Evolutionary conservation across 352 stramenopile species (phyloP), one percentile per base, ranked within the genome.

Genomic region (Globisporangium radiosum): DNA sequence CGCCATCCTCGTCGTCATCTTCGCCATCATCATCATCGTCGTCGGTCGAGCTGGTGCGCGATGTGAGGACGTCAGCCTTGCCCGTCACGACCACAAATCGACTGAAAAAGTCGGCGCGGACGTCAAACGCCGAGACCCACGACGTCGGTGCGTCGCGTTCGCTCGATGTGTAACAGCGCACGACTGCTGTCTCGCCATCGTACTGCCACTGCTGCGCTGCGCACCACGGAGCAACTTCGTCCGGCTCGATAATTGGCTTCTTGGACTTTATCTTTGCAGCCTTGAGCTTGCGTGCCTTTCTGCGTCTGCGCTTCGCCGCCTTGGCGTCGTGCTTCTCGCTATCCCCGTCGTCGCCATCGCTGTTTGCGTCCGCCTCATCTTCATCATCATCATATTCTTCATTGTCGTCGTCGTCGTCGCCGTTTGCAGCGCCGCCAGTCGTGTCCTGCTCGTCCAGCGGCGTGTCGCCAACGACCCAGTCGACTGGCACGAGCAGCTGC

Each of bases 381-480:
- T 76, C 65, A 0, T 82, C 76, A 0, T 82, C 76, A 4, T 72
- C 72, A 0, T 71, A 69, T 2, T 72, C 67, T 3, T 76, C 71
- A 4, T 70, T 64, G n/a, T 62, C 69, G 2, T 64, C 64, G 5
- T 54, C 56, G 14, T 55, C 15, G 15, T 14, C 54, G 13, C 17
- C 15, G 48, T n/a, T 33, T 6, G n/a, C 63, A 5, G 61, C 25
- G 25, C 2, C 25, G 25, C 25, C 25, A 25, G 25, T 25, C 25
- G 25, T 44, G 55, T 73, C 67, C 7, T 81, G 64, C 17, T 84
- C 69, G 42, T 86, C 74, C 33, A 93, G 17, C n/a, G 60, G 13
- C 4, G 57, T 63, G 3, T 88, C 76, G 0, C 83, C 81, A 0
- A 91, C 76, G 25, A 82, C 70, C 55, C 75, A 88, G 53, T 88